Evolutionary conservation across 257 asterid species (phyloP), one percentile per base, ranked within the genome.

Genomic region (Plantago major): DNA sequence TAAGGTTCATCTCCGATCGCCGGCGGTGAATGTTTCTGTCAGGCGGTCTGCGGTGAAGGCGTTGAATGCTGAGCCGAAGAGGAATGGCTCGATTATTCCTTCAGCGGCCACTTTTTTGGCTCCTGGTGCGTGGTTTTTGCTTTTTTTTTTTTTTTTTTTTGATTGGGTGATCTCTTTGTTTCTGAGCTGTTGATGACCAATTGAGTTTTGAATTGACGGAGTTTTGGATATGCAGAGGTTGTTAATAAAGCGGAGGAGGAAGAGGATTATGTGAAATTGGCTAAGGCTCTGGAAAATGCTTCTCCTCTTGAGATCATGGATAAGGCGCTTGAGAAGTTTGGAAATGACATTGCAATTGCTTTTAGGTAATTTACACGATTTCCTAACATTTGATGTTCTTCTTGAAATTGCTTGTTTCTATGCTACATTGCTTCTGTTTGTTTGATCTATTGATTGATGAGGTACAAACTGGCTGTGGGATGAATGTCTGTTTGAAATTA

Each of bases 271-370:
- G 85, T 64, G 40, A 74, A 73, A 62, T 59, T 80, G 74, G 85
- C 81, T 10, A 26, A 71, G 67, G 73, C 60, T 70, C 87, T 83
- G 40, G 76, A 71, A 42, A 67, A 81, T 63, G 83, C 87, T 47
- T 83, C 90, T 52, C 90, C 90, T 22, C 81, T 81, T 17, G 79
- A 78, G 83, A 72, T 83, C 46, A 83, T 83, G 79, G 90, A 83
- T 22, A 78, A 64, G 62, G 87, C 90, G 19, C 87, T 83, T 22
- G 78, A 71, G 65, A 81, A 48, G 46, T 80, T 80, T 62, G 90
- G 90, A 22, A 69, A 78, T 60, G 87, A 78, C 16, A 78, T 83
- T 2, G 90, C 87, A 6, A 83, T 83, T 80, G 90, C 86, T 38
- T 80, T 80, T 42, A 80, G 86, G 86, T 79, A 63, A 58, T 9